Evolutionary conservation across 169 alveolate species (phyloP), one percentile per base, ranked within the genome.

Genomic region (Eimeria falciformis): DNA sequence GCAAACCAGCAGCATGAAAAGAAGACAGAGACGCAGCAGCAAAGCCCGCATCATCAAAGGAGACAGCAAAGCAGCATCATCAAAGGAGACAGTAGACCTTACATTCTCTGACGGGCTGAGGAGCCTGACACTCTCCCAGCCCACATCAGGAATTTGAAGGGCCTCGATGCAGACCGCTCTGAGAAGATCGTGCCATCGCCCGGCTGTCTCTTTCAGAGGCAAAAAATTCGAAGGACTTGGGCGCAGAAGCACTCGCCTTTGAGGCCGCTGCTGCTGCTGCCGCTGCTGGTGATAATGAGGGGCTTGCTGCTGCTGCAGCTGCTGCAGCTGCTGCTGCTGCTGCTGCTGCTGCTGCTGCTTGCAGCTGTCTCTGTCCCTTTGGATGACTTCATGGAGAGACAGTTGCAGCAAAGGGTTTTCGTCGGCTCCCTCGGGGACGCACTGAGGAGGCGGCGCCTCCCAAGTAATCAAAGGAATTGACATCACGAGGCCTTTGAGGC

Each of bases 131-230:
- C 25, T 2, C 50, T 40, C 27, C 82, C 82, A 71, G 55, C 58
- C 82, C 3, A 43, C 82, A 71, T 71, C 50, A 3, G 82, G 82
- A 7, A 71, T 37, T 17, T 40, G 21, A 17, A 71, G 82, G 50
- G 82, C 82, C 47, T 71, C 82, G 21, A 71, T 55, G 82, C 82
- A 71, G 14, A 71, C 56, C 12, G 82, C 82, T 50, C 82, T 50
- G 27, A 71, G 82, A 50, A 71, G 82, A 27, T 71, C 58, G 27
- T n/a, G 55, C 82, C 82, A 71, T 2, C 82, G 50, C 23, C 82
- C 25, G 56, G 58, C 56, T 40, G 82, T 23, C 6, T 71, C 47
- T 12, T 29, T 27, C 56, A 29, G 56, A 27, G 12, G 82, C 50
- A 12, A 23, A 50, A 37, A 7, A 11, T 7, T 50, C 14, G 56